A percentile compares a stretch with the other conserved stretches of the same genome.
Conservation (phyloP, 108 stramenopile species). For the Fistulifera pelliculosa region DNA sequence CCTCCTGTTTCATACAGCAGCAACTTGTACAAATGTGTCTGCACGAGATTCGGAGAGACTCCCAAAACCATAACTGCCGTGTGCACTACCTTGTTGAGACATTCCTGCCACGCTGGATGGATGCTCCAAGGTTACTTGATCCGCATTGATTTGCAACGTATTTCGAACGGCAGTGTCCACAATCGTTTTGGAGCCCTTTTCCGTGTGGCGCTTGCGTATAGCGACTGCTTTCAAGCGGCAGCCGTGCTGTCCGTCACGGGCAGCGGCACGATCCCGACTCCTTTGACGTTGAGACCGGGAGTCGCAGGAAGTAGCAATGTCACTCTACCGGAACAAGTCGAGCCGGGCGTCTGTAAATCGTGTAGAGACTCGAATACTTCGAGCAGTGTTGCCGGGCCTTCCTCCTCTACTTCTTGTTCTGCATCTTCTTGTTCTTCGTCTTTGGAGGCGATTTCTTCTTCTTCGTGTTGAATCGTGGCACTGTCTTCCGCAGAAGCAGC, state of each 20-base stretch:
- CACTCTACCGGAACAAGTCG: slow-evolving; percentile 8
- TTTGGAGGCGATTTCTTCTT: not conserved
- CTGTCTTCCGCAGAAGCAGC: no score
- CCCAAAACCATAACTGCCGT: slow-evolving; percentile 6
- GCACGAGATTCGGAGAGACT: slow-evolving; percentile 4
- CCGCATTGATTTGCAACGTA: slow-evolving; percentile 20
- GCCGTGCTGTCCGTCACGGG: slow-evolving; percentile 10
- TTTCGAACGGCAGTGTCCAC: no score
- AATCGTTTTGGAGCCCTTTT: no score
- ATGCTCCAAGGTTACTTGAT: slow-evolving; percentile 14
- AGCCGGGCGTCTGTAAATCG: slow-evolving; percentile 1
- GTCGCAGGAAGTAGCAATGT: slow-evolving; percentile 4
- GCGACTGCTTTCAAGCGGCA: slow-evolving; percentile 9
- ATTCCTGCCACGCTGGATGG: slow-evolving; percentile 15
- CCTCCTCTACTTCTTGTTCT: not conserved
- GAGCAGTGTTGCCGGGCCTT: not conserved
- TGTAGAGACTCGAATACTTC: no score
- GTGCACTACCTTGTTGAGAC: not conserved
- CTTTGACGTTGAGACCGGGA: slow-evolving; percentile 23
- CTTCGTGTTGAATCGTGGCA: no score
- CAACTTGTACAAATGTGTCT: slow-evolving; percentile 34
- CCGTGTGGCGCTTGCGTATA: slow-evolving; percentile 29
- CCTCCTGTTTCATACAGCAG: slow-evolving; percentile 32
- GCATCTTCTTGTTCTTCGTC: no score
- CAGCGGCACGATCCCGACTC: slow-evolving; percentile 19